These are phyloP conservation scores for Penicillium maclennaniae DNA, from an alignment of 495 filamentous ascomycete genomes.

Conservation along the genomic window DNA sequence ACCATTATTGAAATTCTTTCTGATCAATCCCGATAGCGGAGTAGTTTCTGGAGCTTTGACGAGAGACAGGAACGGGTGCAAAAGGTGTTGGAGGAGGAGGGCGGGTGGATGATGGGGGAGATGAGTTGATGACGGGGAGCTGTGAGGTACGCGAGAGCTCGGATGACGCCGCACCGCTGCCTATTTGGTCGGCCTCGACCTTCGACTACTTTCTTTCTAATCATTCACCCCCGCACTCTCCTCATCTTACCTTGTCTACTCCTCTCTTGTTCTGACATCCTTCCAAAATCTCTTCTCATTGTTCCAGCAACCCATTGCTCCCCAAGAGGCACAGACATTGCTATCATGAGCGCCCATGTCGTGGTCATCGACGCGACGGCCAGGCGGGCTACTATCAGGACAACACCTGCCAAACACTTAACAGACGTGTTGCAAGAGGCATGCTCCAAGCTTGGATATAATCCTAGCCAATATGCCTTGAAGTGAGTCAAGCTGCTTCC, in stretches of 20 bases:
- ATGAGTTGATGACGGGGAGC: conserved; percentile 32
- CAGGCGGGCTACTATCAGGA: conserved; percentile 73
- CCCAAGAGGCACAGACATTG: neutral
- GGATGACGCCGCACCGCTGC: conserved; percentile 49
- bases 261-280: neutral
- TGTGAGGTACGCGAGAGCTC: conserved; percentile 33
- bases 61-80: conserved; percentile 1
- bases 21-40: conserved; percentile 12
- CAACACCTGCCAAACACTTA: conserved; percentile 71
- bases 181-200: conserved; percentile 26
- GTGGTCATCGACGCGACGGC: conserved; percentile 78
- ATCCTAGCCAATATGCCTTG: conserved; percentile 69
- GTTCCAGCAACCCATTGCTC: neutral
- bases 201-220: conserved; percentile 27
- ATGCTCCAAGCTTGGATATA: conserved; percentile 70
- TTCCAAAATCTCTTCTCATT: neutral
- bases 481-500: conserved; percentile 54
- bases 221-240: conserved; percentile 15
- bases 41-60: conserved; percentile 13
- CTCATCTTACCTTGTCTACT: neutral
- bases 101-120: conserved; percentile 25
- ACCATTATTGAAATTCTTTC: conserved; percentile 29
- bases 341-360: conserved; percentile 78
- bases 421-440: conserved; percentile 83
- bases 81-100: conserved; percentile 12